Evolutionary conservation across 139 green algal species (phyloP).

Genomic region (Coelastrella sp.): DNA sequence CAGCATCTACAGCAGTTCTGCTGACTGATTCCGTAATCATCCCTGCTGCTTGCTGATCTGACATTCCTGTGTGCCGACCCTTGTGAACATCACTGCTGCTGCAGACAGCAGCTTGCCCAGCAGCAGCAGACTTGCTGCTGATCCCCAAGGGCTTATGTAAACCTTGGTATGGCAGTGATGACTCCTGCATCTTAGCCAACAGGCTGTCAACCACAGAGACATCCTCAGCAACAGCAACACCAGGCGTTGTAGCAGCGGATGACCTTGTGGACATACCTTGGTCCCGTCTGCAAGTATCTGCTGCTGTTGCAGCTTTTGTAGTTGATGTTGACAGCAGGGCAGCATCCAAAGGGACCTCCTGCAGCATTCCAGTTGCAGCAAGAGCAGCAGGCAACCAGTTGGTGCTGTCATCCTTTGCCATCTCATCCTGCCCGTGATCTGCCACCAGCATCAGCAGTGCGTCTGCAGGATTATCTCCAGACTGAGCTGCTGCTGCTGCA

Average conservation of each 20-base stretch:
- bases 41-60: not conserved
- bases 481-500: conserved; percentile 16
- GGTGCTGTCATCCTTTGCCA: not conserved
- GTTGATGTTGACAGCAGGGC: not conserved
- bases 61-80: not conserved
- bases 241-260: not conserved
- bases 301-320: not conserved
- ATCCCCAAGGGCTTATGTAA: not conserved
- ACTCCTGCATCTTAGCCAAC: not conserved
- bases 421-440: not conserved
- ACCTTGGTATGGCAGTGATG: not conserved
- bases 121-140: not conserved
- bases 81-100: not conserved
- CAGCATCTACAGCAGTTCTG: conserved; percentile 12
- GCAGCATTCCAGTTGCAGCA: conserved; percentile 3
- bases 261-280: no score
- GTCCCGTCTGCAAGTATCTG: not conserved
- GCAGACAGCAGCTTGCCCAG: not conserved
- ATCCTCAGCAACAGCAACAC: not conserved
- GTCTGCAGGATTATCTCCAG: no score
- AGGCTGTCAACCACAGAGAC: not conserved
- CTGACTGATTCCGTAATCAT: not conserved
- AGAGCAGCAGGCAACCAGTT: conserved; percentile 12
- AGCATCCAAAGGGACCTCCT: conserved; percentile 3
- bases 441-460: not conserved